Evolutionary conservation across 2,329 filamentous ascomycete species (phyloP).

Genomic region (Botrytis sinoallii): DNA sequence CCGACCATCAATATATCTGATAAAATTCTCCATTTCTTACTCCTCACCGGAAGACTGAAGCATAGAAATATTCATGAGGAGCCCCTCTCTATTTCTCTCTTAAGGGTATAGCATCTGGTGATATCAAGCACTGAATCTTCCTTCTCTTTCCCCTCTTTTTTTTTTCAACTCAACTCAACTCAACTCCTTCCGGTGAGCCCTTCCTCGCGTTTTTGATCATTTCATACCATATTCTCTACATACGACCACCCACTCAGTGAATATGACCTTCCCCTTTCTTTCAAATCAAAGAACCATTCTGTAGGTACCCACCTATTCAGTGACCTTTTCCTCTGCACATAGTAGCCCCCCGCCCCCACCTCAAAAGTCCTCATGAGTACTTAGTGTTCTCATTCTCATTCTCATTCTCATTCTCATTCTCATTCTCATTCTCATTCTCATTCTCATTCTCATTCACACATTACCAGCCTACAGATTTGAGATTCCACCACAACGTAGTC

Average conservation of each 20-base stretch:
- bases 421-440: background rate
- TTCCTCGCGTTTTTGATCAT: background rate
- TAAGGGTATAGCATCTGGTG: too few relatives aligned
- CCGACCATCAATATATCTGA: too few relatives aligned
- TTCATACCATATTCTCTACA: background rate
- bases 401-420: background rate
- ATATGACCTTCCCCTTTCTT: background rate
- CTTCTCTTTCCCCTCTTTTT: too few relatives aligned
- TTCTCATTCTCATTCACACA: background rate
- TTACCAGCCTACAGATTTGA: background rate
- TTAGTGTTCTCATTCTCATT: background rate
- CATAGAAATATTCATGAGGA: too few relatives aligned
- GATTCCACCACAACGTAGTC: background rate
- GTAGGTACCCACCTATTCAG: background rate
- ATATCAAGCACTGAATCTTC: too few relatives aligned
- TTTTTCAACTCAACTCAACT: too few relatives aligned
- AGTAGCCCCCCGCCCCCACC: background rate
- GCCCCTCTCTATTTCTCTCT: too few relatives aligned
- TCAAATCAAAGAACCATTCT: background rate
- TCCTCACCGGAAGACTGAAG: too few relatives aligned
- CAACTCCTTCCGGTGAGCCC: background rate
- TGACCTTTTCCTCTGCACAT: too few relatives aligned
- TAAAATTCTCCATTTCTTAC: too few relatives aligned
- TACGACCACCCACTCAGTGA: accelerated
- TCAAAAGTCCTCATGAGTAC: background rate